Evolutionary conservation across 768 basidiomycete species (phyloP), one percentile per base, ranked within the genome.

Genomic region (Kwoniella europaea): DNA sequence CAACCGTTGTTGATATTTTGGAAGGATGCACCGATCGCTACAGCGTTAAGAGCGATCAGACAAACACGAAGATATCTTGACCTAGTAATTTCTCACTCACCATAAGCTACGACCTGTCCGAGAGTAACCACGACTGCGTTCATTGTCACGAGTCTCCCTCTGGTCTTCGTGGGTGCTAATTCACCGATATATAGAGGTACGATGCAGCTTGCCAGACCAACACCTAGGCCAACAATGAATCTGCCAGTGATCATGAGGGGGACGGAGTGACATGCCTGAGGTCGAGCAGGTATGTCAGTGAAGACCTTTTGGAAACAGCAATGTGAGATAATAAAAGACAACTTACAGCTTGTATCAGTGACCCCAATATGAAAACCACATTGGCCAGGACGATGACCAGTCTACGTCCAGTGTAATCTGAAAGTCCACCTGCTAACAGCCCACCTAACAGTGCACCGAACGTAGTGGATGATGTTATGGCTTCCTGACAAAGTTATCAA

Each of bases 121-220:
- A 90, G 85, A 0, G 92, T 94, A 77, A 93, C 91, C 85, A 89
- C 88, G 0, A 92, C 90, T 20, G 92, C 91, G 79, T 93, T 93
- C 64, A 92, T 85, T 12, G 91, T 90, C 3, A 92, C 91, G 88
- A 93, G 89, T 43, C 90, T 86, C 4, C 91, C 92, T 4, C 91
- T 86, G 29, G 90, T 76, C 9, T 50, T 27, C 4, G 65, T 70
- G 15, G 77, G 79, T 18, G 91, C 89, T 22, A 93, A 86, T 82
- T 93, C 92, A 79, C 92, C 91, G 61, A 94, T 92, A 79, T 93
- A 92, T 4, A 93, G 86, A 10, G 92, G 91, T 0, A 91, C 90
- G 63, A 92, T 88, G 73, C 91, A 91, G 4, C 90, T 88, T 18
- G 92, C 91, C 0, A 91, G 83, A 2, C 91, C 91, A 1, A 92